phyloP scores from a whole-genome alignment of 2,329 filamentous ascomycete species.

The Bipolaris sorokiniana region DNA sequence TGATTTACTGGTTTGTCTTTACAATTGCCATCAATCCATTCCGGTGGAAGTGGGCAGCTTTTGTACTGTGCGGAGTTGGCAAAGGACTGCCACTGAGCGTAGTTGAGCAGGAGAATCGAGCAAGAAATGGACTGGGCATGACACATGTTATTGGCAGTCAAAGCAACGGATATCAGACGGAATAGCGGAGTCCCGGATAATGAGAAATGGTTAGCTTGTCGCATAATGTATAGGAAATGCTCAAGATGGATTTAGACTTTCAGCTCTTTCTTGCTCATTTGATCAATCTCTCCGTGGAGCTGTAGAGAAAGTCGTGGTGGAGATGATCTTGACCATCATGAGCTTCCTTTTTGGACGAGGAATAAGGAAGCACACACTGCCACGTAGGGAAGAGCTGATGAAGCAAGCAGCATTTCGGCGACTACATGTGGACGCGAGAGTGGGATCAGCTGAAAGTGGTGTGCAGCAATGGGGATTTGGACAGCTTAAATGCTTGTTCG shows the following conservation, averaged over 20 bases:
- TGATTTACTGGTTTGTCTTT: constrained; percentile 86
- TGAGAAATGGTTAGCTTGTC: not conserved
- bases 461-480: not conserved
- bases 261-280: no score
- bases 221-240: not conserved
- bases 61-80: constrained; percentile 80
- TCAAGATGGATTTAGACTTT: not conserved
- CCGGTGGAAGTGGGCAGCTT: constrained; percentile 86
- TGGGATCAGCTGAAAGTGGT: no score
- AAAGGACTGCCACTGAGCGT: constrained; percentile 68
- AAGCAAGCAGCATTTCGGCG: no score
- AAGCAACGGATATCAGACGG: not conserved
- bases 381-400: no score
- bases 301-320: not conserved
- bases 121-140: constrained; percentile 62
- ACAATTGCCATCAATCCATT: constrained; percentile 82
- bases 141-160: constrained; percentile 20
- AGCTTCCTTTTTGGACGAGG: not conserved
- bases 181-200: not conserved
- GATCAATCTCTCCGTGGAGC: not conserved
- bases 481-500: not conserved
- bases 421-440: not conserved
- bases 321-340: not conserved
- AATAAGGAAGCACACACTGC: not conserved
- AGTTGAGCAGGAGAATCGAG: constrained; percentile 68